A percentile compares a stretch with the other conserved stretches of the same genome.
Evolutionary conservation across 352 stramenopile genomes (phyloP).

Genomic region (Phytophthora nicotianae): DNA sequence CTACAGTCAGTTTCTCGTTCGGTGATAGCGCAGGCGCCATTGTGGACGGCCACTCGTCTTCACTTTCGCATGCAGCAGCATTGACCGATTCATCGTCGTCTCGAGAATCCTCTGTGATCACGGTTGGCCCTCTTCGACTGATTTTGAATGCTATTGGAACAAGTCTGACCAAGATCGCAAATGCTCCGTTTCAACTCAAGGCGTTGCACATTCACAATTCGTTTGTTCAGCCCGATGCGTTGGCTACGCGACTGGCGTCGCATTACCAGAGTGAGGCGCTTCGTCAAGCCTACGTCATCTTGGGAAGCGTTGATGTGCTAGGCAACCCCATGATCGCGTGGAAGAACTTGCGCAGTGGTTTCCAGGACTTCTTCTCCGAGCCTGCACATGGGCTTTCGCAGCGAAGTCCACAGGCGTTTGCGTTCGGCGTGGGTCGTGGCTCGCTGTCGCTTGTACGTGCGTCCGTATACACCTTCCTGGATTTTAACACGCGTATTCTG

Average conservation of each 20-base stretch:
- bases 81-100: constrained; percentile 38
- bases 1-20: constrained; percentile 87
- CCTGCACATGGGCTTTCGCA: constrained; percentile 80
- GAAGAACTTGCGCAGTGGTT: constrained; percentile 81
- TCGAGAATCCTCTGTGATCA: constrained; percentile 47
- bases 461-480: constrained; percentile 86
- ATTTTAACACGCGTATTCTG: constrained; percentile 89
- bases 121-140: constrained; percentile 77
- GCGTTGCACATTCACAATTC: constrained; percentile 77
- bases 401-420: constrained; percentile 81
- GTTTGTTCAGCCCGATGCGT: constrained; percentile 83
- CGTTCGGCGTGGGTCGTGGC: constrained; percentile 76
- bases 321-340: constrained; percentile 90
- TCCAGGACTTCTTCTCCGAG: constrained; percentile 86
- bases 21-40: constrained; percentile 70
- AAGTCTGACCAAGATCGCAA: constrained; percentile 89
- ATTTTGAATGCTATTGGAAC: constrained; percentile 89
- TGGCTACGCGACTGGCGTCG: constrained; percentile 67
- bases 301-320: constrained; percentile 88
- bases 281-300: constrained; percentile 87
- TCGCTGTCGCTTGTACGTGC: constrained; percentile 84
- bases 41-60: constrained; percentile 57
- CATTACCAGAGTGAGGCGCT: constrained; percentile 91
- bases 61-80: constrained; percentile 34
- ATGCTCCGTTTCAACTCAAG: constrained; percentile 87